Evolutionary conservation across 202 grass and related monocot genomes (phyloP).

Genomic region (Panicum hallii): DNA sequence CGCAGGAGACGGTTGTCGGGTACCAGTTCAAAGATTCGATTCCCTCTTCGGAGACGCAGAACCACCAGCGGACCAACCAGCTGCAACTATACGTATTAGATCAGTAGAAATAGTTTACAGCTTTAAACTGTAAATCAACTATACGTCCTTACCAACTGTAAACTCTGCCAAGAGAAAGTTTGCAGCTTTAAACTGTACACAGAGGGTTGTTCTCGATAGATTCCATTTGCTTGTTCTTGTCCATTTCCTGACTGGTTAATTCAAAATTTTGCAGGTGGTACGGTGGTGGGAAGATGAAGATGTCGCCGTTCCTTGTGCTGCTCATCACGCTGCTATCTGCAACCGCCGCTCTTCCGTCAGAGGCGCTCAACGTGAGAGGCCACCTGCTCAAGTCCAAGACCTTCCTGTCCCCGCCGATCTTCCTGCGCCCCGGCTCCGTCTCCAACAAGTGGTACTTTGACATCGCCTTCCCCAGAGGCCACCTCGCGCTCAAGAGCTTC

Average conservation of each 20-base stretch:
- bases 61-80: too few relatives aligned
- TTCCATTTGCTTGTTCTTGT: not conserved
- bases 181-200: too few relatives aligned
- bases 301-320: not conserved
- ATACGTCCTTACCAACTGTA: too few relatives aligned
- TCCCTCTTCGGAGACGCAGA: too few relatives aligned
- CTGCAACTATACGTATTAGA: too few relatives aligned
- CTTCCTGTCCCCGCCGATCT: conserved; percentile 69
- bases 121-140: too few relatives aligned
- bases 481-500: conserved; percentile 85
- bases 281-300: conserved; percentile 33
- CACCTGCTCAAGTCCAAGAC: conserved; percentile 61
- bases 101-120: too few relatives aligned
- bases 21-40: too few relatives aligned
- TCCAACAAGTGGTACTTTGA: conserved; percentile 64
- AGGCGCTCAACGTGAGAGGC: conserved; percentile 46
- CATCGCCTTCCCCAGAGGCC: conserved; percentile 71
- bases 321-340: not conserved
- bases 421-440: conserved; percentile 67
- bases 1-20: too few relatives aligned
- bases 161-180: too few relatives aligned
- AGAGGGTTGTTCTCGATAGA: too few relatives aligned
- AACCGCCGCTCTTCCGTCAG: not conserved
- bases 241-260: not conserved
- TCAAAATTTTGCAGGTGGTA: not conserved